Evolutionary conservation across 306 rosid genomes (phyloP), one percentile per base, ranked within the genome.

Genomic region (Leucaena leucocephala): DNA sequence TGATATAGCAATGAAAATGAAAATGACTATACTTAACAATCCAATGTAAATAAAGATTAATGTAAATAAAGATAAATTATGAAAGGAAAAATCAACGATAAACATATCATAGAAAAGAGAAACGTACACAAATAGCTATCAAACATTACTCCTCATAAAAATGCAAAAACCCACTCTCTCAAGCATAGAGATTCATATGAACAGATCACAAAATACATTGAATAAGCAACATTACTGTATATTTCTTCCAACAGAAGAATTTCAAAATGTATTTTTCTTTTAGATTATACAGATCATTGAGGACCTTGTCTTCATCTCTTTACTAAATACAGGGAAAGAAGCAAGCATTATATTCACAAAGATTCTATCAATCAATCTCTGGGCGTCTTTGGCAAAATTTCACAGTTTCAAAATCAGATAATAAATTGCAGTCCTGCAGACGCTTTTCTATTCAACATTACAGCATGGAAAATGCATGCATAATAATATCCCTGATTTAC

Each of bases 401-500:
- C 3, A 3, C 35, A 71, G 74, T 48, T 43, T n/a, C 72, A 48
- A 76, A 66, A 77, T 59, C 57, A 12, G 34, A 64, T 70, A 49
- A 74, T 72, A 72, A 64, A 40, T 17, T 52, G 58, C 19, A 16
- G 22, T 52, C 10, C 27, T 40, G 46, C 39, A 65, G 55, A 69
- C 54, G 16, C 8, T 63, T 42, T 17, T 57, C 21, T 72, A 66
- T 35, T 10, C 45, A 57, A 45, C 63, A 50, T 44, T 39, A 39
- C 45, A 62, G 16, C 64, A 63, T 58, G 45, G 72, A 44, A 78
- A 66, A 19, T 61, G 48, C 21, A 78, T 71, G 44, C 76, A 46
- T 58, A 64, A 59, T 36, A 69, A 68, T 33, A 73, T 74, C 49
- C 76, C 52, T 81, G 49, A 79, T 61, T 84, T 86, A 96, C 99